Evolutionary conservation across 495 filamentous ascomycete species (phyloP).

Genomic region (Xanthoparmelia taractica): DNA sequence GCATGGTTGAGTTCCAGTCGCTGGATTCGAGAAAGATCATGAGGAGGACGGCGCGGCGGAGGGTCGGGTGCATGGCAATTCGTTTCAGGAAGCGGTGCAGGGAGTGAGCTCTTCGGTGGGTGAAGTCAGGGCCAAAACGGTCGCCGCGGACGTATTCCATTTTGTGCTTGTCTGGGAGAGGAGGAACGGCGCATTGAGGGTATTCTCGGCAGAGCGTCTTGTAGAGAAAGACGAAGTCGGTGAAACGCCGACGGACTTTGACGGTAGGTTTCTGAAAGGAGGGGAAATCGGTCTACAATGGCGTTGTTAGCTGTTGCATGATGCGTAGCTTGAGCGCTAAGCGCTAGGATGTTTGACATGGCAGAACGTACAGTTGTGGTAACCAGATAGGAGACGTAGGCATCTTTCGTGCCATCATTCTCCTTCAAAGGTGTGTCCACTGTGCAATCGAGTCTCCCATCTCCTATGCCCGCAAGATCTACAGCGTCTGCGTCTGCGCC

Average conservation of each 20-base stretch:
- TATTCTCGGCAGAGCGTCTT: constrained; percentile 81
- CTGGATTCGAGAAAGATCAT: constrained; percentile 82
- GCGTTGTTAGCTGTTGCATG: background rate
- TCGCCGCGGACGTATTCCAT: constrained; percentile 97
- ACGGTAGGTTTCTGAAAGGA: constrained; percentile 76
- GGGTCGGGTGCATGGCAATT: constrained; percentile 76
- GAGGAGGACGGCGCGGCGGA: constrained; percentile 74
- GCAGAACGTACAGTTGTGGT: constrained; percentile 67
- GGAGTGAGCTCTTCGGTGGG: constrained; percentile 78
- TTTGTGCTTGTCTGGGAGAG: constrained; percentile 95
- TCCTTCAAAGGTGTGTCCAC: constrained; percentile 82
- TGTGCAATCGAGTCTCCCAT: constrained; percentile 75
- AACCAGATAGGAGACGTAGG: constrained; percentile 90
- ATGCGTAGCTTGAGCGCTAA: background rate
- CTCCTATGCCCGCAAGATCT: constrained; percentile 61
- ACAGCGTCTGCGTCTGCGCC: constrained; percentile 49
- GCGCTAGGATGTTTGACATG: background rate
- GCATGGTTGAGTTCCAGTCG: constrained; percentile 97
- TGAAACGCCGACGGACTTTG: constrained; percentile 79
- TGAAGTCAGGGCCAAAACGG: constrained; percentile 90
- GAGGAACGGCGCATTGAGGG: constrained; percentile 85
- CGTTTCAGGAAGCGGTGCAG: constrained; percentile 87
- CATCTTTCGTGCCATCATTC: constrained; percentile 94
- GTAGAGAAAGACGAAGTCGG: constrained; percentile 95
- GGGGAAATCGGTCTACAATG: constrained; percentile 75